Base-by-base conservation (phyloP, 2,329 filamentous ascomycete species). In the Furcasterigmium furcatum region DNA sequence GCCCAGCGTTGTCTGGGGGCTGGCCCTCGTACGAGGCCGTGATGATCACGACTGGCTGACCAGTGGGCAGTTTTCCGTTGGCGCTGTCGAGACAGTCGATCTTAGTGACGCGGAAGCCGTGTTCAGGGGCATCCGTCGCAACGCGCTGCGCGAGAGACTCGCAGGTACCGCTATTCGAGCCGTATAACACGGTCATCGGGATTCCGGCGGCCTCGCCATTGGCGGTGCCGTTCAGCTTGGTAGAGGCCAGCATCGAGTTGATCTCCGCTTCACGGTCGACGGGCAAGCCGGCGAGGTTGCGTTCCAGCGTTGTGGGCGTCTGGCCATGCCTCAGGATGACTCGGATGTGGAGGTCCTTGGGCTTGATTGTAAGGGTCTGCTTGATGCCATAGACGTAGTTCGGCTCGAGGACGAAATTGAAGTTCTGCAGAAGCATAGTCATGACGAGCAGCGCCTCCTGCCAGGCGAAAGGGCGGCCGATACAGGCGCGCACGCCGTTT, bases 1-100 rank as follows among this genome's bases (percentile, higher is more conserved):
- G 72, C 0, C 67, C 72, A 0, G 85, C 85, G 47, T 90, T 88
- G 51, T 87, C 83, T 0, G 84, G 79, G 0, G 85, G 82, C 43
- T 85, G 71, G 2, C 86, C 85, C 56, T 90, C 85, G 55, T 88
- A 90, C 2, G 79, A 82, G 1, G 85, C 75, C 0, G 80, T 80
- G 49, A 90, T 74, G 46, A 89, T 70, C 12, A 86, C 66, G 0
- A 84, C 69, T 0, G 84, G 82, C 13, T 75, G 68, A 16, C 74
- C 67, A 42, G 67, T 77, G 0, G 82, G 76, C 0, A 88, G 56
- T 8, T 73, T 71, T 40, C 79, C 73, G 5, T 73, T 74, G 0
- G 77, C 81, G 0, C 72, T 68, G 54, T 88, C 80, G 38, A 88
- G 60, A 2, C 72, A 68, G n/a, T 74, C 70, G 8, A 80, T 65